These are phyloP conservation scores for Austroboletus novae-zelandiae DNA, from an alignment of 1,284 basidiomycete genomes.

Conservation along the genomic window DNA sequence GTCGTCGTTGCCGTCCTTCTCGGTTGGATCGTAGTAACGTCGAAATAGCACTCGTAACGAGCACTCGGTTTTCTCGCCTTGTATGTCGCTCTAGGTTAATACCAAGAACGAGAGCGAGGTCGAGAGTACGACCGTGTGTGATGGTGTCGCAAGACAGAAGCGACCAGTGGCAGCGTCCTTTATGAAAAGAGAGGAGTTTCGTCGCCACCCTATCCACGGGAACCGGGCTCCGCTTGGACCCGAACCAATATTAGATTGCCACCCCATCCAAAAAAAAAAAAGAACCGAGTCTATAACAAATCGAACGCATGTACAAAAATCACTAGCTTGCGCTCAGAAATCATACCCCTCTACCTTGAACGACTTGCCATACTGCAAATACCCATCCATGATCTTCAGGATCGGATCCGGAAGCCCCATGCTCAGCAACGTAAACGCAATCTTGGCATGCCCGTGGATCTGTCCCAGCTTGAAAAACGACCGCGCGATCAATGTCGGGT, in stretches of 20 bases:
- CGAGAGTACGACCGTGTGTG: not conserved
- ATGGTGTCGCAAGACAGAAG: not conserved
- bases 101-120: not conserved
- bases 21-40: not conserved
- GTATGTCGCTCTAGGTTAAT: not conserved
- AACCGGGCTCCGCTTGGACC: not conserved
- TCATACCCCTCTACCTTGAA: constrained; percentile 83
- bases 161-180: not conserved
- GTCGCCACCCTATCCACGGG: not conserved
- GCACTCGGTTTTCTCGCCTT: too few relatives aligned
- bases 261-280: not conserved
- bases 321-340: constrained; percentile 35
- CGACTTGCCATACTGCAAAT: constrained; percentile 73
- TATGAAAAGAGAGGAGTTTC: not conserved
- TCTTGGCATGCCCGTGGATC: constrained; percentile 93
- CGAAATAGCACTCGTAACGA: not conserved
- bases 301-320: not conserved
- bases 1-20: not conserved
- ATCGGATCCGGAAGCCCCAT: constrained; percentile 89
- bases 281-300: not conserved
- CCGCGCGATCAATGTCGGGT: constrained; percentile 87
- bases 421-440: constrained; percentile 89
- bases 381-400: constrained; percentile 84
- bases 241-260: not conserved
- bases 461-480: constrained; percentile 91